phyloP scores from a whole-genome alignment of 208 protist species.

The Wallacemonas rigidus region DNA sequence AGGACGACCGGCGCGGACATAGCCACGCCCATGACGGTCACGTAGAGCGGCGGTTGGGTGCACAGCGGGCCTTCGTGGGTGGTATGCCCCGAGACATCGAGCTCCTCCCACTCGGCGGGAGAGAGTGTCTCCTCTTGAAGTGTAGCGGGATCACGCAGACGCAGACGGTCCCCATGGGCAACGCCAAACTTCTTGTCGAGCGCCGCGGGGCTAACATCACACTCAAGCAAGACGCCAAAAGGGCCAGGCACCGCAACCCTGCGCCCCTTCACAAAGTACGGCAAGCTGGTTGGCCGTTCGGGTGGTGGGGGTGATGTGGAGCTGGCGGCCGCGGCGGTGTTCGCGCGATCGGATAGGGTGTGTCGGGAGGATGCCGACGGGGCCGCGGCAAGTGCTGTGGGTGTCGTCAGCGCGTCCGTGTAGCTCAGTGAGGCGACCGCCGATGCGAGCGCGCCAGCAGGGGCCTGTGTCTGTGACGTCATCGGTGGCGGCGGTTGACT shows the following conservation, averaged over 20 bases:
- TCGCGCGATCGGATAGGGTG: too few species aligned
- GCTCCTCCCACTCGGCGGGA: constrained; percentile 9
- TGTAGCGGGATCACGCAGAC: background rate
- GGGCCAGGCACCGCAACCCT: constrained; percentile 33
- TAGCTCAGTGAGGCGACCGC: background rate
- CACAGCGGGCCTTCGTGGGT: background rate
- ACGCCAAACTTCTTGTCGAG: constrained; percentile 42
- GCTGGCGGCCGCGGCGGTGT: too few species aligned
- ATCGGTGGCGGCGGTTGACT: background rate
- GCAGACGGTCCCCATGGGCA: constrained; percentile 42
- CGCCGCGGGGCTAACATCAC: constrained; percentile 24
- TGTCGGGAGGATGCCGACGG: background rate
- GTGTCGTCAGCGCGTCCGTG: constrained; percentile 12
- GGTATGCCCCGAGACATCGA: constrained; percentile 5
- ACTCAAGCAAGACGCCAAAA: constrained; percentile 45
- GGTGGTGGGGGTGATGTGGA: background rate
- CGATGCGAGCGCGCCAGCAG: background rate
- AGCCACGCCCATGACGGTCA: constrained; percentile 45
- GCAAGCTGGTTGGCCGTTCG: constrained; percentile 3
- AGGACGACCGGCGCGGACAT: constrained; percentile 41
- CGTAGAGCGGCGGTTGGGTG: background rate
- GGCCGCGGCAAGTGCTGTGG: background rate
- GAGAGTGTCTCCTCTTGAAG: constrained; percentile 4
- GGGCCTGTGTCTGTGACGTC: background rate
- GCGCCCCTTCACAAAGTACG: constrained; percentile 33